These are phyloP conservation scores for Debaryomyces subglobosus DNA, from an alignment of 1,139 yeast species.

Conservation along the genomic window DNA sequence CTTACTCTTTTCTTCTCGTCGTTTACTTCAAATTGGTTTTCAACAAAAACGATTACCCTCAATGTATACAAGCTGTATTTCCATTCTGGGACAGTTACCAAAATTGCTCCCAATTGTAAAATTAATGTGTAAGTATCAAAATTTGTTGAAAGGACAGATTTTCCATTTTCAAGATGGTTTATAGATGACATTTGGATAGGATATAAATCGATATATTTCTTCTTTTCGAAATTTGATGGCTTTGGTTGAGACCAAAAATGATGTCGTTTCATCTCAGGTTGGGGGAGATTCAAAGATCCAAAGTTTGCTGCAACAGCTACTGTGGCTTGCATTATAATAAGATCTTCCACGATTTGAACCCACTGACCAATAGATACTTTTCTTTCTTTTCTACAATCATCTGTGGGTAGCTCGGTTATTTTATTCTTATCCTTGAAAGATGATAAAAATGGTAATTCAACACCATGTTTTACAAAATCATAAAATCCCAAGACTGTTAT, in stretches of 20 bases:
- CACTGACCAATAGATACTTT: slow-evolving; percentile 77
- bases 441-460: slow-evolving; percentile 29
- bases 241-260: slow-evolving; percentile 22
- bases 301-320: slow-evolving; percentile 95
- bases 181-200: slow-evolving; percentile 96
- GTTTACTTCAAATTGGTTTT: slow-evolving; percentile 63
- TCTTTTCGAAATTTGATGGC: slow-evolving; percentile 16
- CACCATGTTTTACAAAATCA: slow-evolving; percentile 55
- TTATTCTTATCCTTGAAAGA: slow-evolving; percentile 20
- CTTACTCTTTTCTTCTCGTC: slow-evolving; percentile 68
- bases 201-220: slow-evolving; percentile 76
- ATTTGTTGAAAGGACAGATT: slow-evolving; percentile 77
- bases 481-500: slow-evolving; percentile 89
- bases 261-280: slow-evolving; percentile 21
- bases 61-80: slow-evolving; percentile 63
- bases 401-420: slow-evolving; percentile 67
- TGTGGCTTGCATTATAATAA: slow-evolving; percentile 88
- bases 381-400: slow-evolving; percentile 69
- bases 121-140: slow-evolving; percentile 94
- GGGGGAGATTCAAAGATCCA: slow-evolving; percentile 60
- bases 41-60: slow-evolving; percentile 89
- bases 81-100: slow-evolving; percentile 94
- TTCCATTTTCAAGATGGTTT: slow-evolving; percentile 64
- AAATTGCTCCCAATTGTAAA: slow-evolving; percentile 87
- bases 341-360: slow-evolving; percentile 91